Conservation (phyloP, 192 early-diverging fungal species). For the Entomortierella parvispora region DNA sequence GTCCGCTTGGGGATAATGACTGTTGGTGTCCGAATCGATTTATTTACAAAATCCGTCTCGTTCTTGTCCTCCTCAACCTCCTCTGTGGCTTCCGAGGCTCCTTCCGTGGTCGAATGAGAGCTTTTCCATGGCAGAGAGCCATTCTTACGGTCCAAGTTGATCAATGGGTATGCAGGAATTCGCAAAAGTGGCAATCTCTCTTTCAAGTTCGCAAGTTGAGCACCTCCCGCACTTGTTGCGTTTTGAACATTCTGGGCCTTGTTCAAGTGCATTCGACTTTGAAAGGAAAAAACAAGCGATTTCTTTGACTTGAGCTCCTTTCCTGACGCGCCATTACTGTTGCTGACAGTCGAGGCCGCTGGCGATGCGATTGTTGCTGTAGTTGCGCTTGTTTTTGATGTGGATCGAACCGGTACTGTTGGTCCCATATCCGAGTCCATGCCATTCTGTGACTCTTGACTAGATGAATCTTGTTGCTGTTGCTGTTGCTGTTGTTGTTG, state of each 20-base stretch:
- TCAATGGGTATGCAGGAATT: conserved; percentile 29
- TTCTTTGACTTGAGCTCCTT: conserved; percentile 19
- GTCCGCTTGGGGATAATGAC: conserved; percentile 34
- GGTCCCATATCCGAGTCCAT: neutral
- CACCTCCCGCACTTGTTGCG: neutral
- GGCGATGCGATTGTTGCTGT: neutral
- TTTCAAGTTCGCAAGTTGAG: conserved; percentile 6
- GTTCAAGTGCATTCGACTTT: conserved; percentile 15
- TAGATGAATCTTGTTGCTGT: neutral
- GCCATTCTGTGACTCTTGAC: neutral
- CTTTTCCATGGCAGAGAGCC: neutral
- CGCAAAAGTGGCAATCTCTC: conserved; percentile 17
- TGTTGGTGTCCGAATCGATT: neutral
- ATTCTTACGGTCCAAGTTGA: conserved; percentile 23
- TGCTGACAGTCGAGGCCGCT: neutral
- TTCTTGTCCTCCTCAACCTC: conserved; percentile 1
- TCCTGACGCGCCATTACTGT: neutral
- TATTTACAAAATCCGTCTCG: neutral
- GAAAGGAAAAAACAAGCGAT: conserved; percentile 28
- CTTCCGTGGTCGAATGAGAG: conserved; percentile 1
- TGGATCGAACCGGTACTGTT: neutral
- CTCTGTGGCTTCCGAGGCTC: neutral
- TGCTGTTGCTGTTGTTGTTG: neutral
- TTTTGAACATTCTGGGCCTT: neutral
- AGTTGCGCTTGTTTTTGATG: too few relatives aligned